Evolutionary conservation across 306 rosid species (phyloP).

Genomic region (Purshia tridentata): DNA sequence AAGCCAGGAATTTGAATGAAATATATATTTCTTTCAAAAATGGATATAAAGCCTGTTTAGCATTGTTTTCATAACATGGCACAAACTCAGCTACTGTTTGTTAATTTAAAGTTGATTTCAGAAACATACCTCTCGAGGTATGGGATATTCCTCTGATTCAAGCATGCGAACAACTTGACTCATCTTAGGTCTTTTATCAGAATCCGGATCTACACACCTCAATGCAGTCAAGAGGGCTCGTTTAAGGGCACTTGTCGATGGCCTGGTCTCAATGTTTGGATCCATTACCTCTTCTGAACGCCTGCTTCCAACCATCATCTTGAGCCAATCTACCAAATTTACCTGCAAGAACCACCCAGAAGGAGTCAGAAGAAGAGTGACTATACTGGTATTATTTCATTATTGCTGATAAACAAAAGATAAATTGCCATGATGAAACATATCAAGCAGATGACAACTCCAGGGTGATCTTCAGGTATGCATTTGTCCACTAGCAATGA

Average conservation of each 20-base stretch:
- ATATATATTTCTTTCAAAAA: background rate
- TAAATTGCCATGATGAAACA: background rate
- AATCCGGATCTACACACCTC: constrained; percentile 90
- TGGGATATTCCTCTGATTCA: constrained; percentile 87
- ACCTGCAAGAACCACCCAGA: constrained; percentile 57
- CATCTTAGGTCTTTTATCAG: constrained; percentile 87
- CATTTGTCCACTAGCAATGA: background rate
- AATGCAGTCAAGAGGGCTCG: constrained; percentile 84
- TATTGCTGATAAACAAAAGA: background rate
- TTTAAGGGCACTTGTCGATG: constrained; percentile 86
- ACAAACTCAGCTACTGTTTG: background rate
- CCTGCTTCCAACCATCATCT: constrained; percentile 90
- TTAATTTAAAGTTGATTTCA: constrained; percentile 11
- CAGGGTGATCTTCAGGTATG: constrained; percentile 12
- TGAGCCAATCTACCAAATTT: constrained; percentile 92
- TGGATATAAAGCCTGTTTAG: background rate
- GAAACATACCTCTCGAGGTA: constrained; percentile 77
- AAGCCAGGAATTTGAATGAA: background rate
- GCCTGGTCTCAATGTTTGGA: constrained; percentile 79
- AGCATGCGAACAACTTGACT: constrained; percentile 96
- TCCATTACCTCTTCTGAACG: constrained; percentile 90
- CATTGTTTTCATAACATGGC: background rate
- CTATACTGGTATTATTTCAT: background rate
- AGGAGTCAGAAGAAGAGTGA: background rate
- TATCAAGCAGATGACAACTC: constrained; percentile 7